Conservation (phyloP, 2,329 filamentous ascomycete genomes). For the Amesomyces nigricolor region DNA sequence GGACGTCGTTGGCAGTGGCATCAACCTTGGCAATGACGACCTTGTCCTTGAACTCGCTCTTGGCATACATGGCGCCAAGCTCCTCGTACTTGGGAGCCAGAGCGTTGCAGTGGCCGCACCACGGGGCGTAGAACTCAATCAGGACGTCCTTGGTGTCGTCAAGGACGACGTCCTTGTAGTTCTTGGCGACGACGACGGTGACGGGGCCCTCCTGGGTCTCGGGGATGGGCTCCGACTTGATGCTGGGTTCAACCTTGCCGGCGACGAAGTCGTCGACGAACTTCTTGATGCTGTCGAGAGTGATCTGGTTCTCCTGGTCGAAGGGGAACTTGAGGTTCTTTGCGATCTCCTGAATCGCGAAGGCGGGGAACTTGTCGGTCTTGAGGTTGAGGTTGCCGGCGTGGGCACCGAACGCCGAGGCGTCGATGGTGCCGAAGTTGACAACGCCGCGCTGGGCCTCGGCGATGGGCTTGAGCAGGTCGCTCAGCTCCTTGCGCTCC, state of each 20-base stretch:
- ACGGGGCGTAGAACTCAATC: constrained; percentile 97
- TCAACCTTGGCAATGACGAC: constrained; percentile 97
- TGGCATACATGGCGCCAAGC: constrained; percentile 70
- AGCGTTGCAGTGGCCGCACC: constrained; percentile 99
- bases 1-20: constrained; percentile 91
- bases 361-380: constrained; percentile 89
- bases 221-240: constrained; percentile 97
- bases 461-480: constrained; percentile 76
- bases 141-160: constrained; percentile 96
- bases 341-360: constrained; percentile 90
- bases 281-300: constrained; percentile 60
- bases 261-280: constrained; percentile 82
- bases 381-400: constrained; percentile 96
- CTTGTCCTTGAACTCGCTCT: constrained; percentile 73
- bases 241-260: constrained; percentile 88
- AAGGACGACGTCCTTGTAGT: constrained; percentile 85
- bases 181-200: constrained; percentile 84
- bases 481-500: constrained; percentile 74
- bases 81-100: constrained; percentile 96
- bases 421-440: constrained; percentile 98
- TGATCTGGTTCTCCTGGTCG: constrained; percentile 76
- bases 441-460: constrained; percentile 88
- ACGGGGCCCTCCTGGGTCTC: constrained; percentile 89
- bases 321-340: constrained; percentile 98
- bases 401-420: constrained; percentile 88